Base-by-base conservation (phyloP, 768 basidiomycete species). In the Tricholoma bakamatsutake region DNA sequence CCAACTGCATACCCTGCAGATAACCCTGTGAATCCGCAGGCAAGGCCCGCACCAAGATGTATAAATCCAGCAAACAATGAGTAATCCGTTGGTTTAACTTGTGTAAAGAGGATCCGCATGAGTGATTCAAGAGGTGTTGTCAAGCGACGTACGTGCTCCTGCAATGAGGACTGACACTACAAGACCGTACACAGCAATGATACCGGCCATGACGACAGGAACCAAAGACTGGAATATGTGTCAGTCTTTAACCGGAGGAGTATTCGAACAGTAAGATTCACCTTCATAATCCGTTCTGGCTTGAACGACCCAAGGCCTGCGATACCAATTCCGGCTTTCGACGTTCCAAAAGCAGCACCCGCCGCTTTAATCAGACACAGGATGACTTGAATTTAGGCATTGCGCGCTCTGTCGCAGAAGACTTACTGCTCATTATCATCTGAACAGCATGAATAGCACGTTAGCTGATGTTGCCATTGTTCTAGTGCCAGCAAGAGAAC, bases 261-360 rank as follows among this genome's bases (percentile, higher is more conserved):
- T 28, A 21, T 24, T 5, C 15, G 39, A 35, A 21, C 18, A 33
- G 8, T 27, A 57, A 28, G 18, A 65, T 78, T 62, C 63, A 87
- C 95, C 83, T 93, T 98, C 97, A 99, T 99, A 68, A 99, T 92
- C 62, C 98, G 80, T 67, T 99, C 97, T 59, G 97, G 97, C 66
- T 82, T 86, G 75, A 98, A 95, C 49, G 87, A 84, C 53, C 94
- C 95, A 56, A 98, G 75, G 27, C 97, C 96, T 55, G 97, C 87
- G 66, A 98, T 98, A 21, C 95, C 95, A 62, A 99, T 97, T 13
- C 97, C 97, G 35, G 96, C 82, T 72, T 99, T 99, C 27, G 94
- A 85, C 1, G 96, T 99, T 30, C 96, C 96, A 70, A 90, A 92
- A 2, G 97, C 95, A 59, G 97, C 96, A 58, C 96, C 97, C 39